phyloP scores from a whole-genome alignment of 768 basidiomycete genomes.

The Candolleomyces aberdarensis region DNA sequence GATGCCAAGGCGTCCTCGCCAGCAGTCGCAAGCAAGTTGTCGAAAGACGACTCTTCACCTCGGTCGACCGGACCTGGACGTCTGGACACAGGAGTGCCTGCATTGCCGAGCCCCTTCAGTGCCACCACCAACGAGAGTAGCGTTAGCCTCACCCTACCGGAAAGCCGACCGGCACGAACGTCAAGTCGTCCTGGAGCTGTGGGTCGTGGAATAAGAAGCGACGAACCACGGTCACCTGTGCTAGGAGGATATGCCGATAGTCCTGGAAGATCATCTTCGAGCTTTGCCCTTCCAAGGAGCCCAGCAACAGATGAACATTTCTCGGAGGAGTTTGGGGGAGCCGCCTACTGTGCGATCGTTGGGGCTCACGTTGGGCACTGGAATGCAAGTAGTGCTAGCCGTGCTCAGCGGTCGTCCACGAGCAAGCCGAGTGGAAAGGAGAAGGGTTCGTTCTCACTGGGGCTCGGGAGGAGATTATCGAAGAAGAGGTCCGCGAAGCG shows the following conservation, averaged over 20 bases:
- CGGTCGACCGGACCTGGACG: neutral
- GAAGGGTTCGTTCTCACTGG: neutral
- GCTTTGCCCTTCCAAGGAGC: neutral
- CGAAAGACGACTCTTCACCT: neutral
- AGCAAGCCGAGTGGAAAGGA: slow-evolving; percentile 1
- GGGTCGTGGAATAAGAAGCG: neutral
- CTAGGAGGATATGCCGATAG: neutral
- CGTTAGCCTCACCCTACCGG: neutral
- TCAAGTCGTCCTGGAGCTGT: neutral
- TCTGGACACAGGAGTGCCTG: neutral
- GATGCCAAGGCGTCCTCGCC: too few species aligned
- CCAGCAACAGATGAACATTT: neutral
- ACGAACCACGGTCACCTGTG: neutral
- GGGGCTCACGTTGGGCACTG: neutral
- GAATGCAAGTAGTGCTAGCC: neutral
- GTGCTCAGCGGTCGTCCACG: neutral
- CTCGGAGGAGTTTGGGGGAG: neutral
- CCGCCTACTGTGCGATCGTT: neutral
- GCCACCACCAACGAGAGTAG: neutral
- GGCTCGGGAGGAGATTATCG: neutral
- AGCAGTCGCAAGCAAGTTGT: too few species aligned
- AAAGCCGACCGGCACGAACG: neutral
- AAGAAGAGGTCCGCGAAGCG: neutral
- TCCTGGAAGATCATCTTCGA: neutral
- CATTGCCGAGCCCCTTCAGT: neutral